Conservation (phyloP, 176 grass and related monocot genomes). For the Oryza glumipatula region DNA sequence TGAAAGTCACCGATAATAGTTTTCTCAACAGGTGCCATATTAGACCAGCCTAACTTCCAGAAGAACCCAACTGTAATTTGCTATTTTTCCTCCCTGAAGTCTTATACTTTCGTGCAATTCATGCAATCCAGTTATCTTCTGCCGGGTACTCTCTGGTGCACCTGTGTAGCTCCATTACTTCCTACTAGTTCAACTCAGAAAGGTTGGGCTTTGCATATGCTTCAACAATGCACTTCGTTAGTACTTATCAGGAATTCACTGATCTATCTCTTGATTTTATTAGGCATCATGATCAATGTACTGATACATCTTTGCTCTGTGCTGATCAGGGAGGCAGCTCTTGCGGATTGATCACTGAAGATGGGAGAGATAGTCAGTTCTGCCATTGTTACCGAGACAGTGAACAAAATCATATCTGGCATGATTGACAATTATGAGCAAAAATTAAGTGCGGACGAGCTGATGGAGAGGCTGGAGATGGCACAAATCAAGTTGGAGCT, state of each 20-base stretch:
- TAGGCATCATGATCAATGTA: background rate
- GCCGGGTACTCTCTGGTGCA: background rate
- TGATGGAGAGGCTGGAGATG: conserved; percentile 27
- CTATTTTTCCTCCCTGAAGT: background rate
- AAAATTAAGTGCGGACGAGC: background rate
- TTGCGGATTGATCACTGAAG: background rate
- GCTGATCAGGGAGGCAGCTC: background rate
- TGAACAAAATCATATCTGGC: conserved; percentile 2
- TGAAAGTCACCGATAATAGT: background rate
- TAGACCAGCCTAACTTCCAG: no score
- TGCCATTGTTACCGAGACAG: background rate
- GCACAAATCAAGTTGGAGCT: background rate
- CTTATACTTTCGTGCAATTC: background rate
- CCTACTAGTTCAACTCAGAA: background rate
- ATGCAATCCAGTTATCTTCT: background rate
- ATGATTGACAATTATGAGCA: background rate
- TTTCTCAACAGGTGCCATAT: background rate
- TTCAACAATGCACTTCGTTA: background rate
- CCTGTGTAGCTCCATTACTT: background rate
- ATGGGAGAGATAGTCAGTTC: background rate
- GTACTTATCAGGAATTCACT: background rate
- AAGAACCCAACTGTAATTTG: no score
- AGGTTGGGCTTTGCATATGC: background rate
- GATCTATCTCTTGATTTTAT: background rate
- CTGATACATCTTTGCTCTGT: background rate